A percentile compares a stretch with the other conserved stretches of the same genome.
These are phyloP conservation scores for Boehmeria nivea DNA, from an alignment of 306 rosid species.

Conservation along the genomic window DNA sequence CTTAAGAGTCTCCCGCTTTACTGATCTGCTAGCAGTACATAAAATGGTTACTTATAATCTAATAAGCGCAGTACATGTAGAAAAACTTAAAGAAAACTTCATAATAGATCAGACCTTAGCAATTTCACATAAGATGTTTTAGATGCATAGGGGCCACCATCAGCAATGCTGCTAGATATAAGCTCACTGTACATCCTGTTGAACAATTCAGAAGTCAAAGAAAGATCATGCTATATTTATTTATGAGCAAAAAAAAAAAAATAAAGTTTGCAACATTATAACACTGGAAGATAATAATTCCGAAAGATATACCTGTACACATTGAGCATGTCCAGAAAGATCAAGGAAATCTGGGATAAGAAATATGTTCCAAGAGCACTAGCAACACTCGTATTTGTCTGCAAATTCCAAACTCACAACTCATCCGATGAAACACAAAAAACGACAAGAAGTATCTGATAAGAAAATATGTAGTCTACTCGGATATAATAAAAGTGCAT, in stretches of 20 bases:
- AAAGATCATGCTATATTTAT: not conserved
- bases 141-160: slow-evolving; percentile 87
- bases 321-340: slow-evolving; percentile 95
- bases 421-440: slow-evolving; percentile 1
- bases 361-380: slow-evolving; percentile 87
- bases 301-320: slow-evolving; percentile 68
- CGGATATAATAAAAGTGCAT: not conserved
- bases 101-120: slow-evolving; percentile 48
- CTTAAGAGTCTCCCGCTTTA: slow-evolving; percentile 94
- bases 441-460: not conserved
- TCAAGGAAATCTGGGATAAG: slow-evolving; percentile 76
- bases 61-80: not conserved
- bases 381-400: slow-evolving; percentile 97
- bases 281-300: not conserved
- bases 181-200: slow-evolving; percentile 99
- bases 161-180: slow-evolving; percentile 83
- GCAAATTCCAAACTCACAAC: slow-evolving; percentile 30
- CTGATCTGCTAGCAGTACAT: slow-evolving; percentile 57
- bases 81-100: slow-evolving; percentile 4
- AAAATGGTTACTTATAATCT: no score
- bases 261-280: not conserved
- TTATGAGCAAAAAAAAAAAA: not conserved
- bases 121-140: slow-evolving; percentile 89
- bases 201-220: slow-evolving; percentile 6
- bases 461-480: not conserved